Base-by-base conservation (phyloP, 768 basidiomycete genomes). In the Mycena kentingensis region DNA sequence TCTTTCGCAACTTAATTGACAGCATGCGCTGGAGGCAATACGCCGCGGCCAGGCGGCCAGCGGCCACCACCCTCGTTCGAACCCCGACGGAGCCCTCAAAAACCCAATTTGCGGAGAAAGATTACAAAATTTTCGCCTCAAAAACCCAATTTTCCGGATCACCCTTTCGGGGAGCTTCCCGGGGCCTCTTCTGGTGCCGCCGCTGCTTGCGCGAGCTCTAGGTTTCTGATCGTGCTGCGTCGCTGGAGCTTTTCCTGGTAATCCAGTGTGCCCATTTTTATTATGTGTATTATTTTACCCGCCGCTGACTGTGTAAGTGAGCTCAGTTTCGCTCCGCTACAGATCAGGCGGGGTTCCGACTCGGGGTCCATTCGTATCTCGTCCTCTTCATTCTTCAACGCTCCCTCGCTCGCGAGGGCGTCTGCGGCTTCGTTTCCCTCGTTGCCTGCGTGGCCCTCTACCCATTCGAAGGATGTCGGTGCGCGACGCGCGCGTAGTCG, bases 381-480 rank as follows among this genome's bases (percentile, higher is more conserved):
- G 18, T 46, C 32, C 31, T 15, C 50, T 5, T 6, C 31, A 5
- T 37, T 42, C 21, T 24, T 42, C 13, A 12, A 5, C 1, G 46
- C 38, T 43, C 58, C 58, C 25, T 27, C 38, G 7, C 19, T 16
- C 0, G 58, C 62, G 1, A 55, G 59, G 2, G 3, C 15, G 34
- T 60, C 55, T 18, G 61, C 59, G 11, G 12, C 34, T 35, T 55
- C 53, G 15, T 60, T 60, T 3, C 59, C 59, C 28, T 22, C 38
- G 16, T 46, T 18, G 18, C 35, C 45, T 12, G 12, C 31, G 26
- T 60, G 58, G 1, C 55, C 63, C 55, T 65, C 61, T 2, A 61
- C 49, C 62, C 60, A 61, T 39, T 49, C 13, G 25, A 65, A 53
- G 6, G 29, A 3, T 10, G 62, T 65, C 13, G 28, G 25, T 11